Evolutionary conservation across 176 grass and related monocot genomes (phyloP), one percentile per base, ranked within the genome.

Genomic region (Tillandsia fasciculata): DNA sequence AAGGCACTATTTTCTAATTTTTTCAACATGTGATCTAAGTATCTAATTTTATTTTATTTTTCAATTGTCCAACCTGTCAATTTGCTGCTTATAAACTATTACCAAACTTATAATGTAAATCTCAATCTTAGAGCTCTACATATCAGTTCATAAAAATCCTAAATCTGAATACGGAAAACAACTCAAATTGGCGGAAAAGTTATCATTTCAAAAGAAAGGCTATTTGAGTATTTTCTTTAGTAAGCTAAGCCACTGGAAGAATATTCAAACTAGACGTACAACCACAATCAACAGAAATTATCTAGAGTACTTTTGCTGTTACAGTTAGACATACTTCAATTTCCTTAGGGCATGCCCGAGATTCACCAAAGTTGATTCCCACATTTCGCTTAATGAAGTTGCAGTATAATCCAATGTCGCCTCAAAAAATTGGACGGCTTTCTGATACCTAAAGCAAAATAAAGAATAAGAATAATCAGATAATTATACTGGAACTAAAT

Each of bases 281-380:
- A 17, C 15, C 56, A 61, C 13, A 9, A 61, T 18, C 13, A 57
- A 17, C 22, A 61, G 2, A 20, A 61, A 61, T 59, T 61, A 61
- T 23, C 22, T 18, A 18, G 13, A 9, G 7, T 13, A 17, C 6
- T 8, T 23, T 10, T 61, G 56, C n/a, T 18, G n/a, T 61, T 20
- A 61, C 56, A 61, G 33, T 61, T 61, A 20, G 56, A 15, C 56
- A 61, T 97, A 93, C 94, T 90, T 93, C 52, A 99, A 81, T 75
- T 97, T 99, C 33, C 89, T 78, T 53, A 87, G 74, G 42, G 83
- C 77, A 77, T 99, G 89, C 29, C 84, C 94, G 70, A 99, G 84
- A 84, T 99, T 99, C 74, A 99, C 94, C 77, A 99, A 83, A 79
- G 94, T 99, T 77, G 94, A 84, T 72, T 99, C 94, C 94, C 87